These are phyloP conservation scores for Borealophlyctis nickersoniae DNA, from an alignment of 192 early-diverging fungal genomes.

Conservation along the genomic window DNA sequence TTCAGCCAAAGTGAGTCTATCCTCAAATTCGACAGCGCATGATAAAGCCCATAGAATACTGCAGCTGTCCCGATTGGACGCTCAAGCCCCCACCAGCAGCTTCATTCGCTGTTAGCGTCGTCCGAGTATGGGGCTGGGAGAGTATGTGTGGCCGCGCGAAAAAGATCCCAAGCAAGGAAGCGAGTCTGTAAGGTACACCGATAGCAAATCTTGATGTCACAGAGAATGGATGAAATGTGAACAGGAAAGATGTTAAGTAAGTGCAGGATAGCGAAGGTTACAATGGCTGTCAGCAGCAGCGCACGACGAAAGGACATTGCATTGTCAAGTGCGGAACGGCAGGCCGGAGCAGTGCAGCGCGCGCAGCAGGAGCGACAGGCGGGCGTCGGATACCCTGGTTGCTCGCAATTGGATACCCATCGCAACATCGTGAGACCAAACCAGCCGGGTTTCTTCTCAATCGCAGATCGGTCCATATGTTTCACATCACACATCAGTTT, in stretches of 20 bases:
- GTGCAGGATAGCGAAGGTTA: not conserved
- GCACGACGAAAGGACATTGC: not conserved
- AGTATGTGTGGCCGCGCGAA: not conserved
- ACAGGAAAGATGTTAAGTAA: not conserved
- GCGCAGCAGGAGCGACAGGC: not conserved
- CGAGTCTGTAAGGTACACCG: not conserved
- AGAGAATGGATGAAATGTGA: not conserved
- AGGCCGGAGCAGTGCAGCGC: too few relatives aligned
- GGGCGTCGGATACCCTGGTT: too few relatives aligned
- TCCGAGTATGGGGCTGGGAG: not conserved
- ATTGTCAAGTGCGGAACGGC: not conserved
- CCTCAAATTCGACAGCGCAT: slow-evolving; percentile 30
- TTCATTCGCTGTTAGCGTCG: not conserved
- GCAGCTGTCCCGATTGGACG: too few relatives aligned
- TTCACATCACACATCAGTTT: too few relatives aligned
- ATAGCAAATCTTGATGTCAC: not conserved
- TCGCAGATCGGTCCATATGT: too few relatives aligned
- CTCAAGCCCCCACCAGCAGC: not conserved
- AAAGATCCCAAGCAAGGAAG: not conserved
- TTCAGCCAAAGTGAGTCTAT: slow-evolving; percentile 32
- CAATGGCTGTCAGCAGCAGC: not conserved
- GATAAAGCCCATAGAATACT: slow-evolving; percentile 37
- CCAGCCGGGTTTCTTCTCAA: too few relatives aligned
- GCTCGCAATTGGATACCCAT: too few relatives aligned
- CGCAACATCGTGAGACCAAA: too few relatives aligned